Evolutionary conservation across 2,329 filamentous ascomycete species (phyloP).

Genomic region (Nectriaceae sp.): DNA sequence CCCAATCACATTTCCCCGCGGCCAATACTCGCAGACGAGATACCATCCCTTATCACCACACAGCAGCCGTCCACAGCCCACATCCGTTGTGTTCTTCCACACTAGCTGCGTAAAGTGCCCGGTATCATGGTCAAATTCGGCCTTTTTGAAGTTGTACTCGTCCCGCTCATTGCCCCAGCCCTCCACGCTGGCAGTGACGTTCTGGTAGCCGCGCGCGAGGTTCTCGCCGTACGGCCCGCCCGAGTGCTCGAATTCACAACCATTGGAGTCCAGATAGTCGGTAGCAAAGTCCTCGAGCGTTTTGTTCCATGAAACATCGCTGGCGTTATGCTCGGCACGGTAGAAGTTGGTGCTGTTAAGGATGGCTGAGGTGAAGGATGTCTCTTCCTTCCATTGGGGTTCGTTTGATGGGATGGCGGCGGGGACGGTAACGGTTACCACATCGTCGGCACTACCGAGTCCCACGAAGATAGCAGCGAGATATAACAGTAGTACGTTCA

Average conservation of each 20-base stretch:
- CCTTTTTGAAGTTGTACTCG: conserved; percentile 59
- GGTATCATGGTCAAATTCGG: conserved; percentile 59
- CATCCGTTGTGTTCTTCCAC: conserved; percentile 63
- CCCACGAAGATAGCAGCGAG: conserved; percentile 13
- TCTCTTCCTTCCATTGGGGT: conserved; percentile 32
- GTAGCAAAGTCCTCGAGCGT: conserved; percentile 59
- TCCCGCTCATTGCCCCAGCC: conserved; percentile 61
- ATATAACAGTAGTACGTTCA: conserved; percentile 14
- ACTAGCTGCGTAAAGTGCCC: conserved; percentile 76
- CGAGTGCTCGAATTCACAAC: conserved; percentile 56
- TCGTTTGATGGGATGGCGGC: conserved; percentile 37
- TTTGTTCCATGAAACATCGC: conserved; percentile 62
- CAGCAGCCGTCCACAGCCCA: conserved; percentile 54
- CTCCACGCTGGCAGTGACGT: conserved; percentile 60
- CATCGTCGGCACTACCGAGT: conserved; percentile 8
- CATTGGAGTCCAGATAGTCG: conserved; percentile 45
- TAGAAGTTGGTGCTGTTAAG: conserved; percentile 69
- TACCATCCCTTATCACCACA: conserved; percentile 59
- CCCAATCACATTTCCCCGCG: conserved; percentile 63
- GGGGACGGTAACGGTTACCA: conserved; percentile 34
- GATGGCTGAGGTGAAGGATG: conserved; percentile 53
- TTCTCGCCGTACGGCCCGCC: conserved; percentile 73
- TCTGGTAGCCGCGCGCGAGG: conserved; percentile 66
- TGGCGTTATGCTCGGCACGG: conserved; percentile 63
- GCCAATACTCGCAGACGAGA: conserved; percentile 71